A percentile compares a stretch with the other conserved stretches of the same genome.
phyloP scores from a whole-genome alignment of 371 early-diverging fungal species.

The Fennellomyces sp. region DNA sequence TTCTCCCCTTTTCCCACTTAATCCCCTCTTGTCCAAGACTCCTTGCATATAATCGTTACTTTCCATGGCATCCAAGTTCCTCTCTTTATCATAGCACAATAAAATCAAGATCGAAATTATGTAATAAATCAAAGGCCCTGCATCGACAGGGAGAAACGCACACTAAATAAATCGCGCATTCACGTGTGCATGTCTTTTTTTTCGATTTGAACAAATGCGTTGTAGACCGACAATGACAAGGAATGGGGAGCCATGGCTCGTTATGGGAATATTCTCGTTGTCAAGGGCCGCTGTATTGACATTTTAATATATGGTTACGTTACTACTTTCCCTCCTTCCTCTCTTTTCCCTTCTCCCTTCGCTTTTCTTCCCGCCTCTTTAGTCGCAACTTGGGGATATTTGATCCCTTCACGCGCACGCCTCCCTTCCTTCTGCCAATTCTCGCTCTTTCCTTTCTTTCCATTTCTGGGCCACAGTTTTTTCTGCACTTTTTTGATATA shows the following conservation, averaged over 20 bases:
- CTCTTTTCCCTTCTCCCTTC: background rate
- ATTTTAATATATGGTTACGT: background rate
- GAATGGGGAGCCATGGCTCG: background rate
- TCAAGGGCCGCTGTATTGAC: background rate
- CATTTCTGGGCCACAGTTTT: background rate
- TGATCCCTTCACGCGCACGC: background rate
- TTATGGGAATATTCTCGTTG: background rate
- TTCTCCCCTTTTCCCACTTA: background rate
- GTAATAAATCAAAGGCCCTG: background rate
- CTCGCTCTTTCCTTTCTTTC: background rate
- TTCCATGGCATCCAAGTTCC: background rate
- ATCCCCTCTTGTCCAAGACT: background rate
- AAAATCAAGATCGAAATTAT: background rate
- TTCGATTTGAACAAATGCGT: background rate
- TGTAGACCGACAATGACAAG: background rate
- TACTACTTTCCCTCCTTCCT: background rate
- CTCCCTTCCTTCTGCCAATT: slow-evolving; percentile 2
- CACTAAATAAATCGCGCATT: too few relatives aligned
- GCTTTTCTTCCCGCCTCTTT: background rate
- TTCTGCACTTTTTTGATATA: background rate
- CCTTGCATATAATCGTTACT: background rate
- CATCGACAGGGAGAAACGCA: background rate
- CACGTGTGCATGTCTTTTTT: too few relatives aligned
- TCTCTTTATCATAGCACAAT: background rate
- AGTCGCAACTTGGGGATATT: background rate